These are phyloP conservation scores for Suillus ampliporus DNA, from an alignment of 768 basidiomycete genomes.

Conservation along the genomic window DNA sequence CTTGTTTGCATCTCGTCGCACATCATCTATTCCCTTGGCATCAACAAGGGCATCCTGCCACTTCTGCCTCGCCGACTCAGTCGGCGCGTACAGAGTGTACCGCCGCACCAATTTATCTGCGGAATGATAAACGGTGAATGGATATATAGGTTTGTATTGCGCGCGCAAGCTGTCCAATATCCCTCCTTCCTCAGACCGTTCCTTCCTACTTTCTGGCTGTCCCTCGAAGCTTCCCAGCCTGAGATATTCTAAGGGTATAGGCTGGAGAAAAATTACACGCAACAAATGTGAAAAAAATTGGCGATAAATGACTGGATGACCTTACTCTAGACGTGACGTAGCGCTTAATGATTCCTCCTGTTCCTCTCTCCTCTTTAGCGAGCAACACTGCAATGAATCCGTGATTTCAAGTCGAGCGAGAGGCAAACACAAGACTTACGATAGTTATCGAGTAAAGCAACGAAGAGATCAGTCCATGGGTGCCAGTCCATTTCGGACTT, in stretches of 20 bases:
- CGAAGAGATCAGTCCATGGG: conserved; percentile 73
- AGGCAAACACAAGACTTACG: conserved; percentile 48
- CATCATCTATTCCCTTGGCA: conserved; percentile 66
- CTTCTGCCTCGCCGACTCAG: conserved; percentile 59
- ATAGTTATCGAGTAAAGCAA: conserved; percentile 78
- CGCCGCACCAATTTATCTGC: conserved; percentile 57
- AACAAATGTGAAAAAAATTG: conserved; percentile 12
- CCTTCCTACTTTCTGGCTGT: conserved; percentile 66
- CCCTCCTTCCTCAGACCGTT: conserved; percentile 61
- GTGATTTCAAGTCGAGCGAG: conserved; percentile 1
- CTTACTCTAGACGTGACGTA: conserved; percentile 71
- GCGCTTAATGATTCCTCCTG: conserved; percentile 54
- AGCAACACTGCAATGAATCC: conserved; percentile 57
- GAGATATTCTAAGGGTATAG: conserved; percentile 81
- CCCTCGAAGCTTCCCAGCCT: conserved; percentile 68
- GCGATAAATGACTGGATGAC: conserved; percentile 10
- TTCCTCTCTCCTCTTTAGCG: conserved; percentile 61
- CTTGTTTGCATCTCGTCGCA: conserved; percentile 73
- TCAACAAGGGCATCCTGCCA: conserved; percentile 69
- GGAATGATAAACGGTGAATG: conserved; percentile 80
- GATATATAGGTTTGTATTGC: conserved; percentile 63
- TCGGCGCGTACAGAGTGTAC: conserved; percentile 75
- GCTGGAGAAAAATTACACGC: conserved; percentile 47
- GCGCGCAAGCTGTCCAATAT: conserved; percentile 61
- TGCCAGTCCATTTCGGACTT: conserved; percentile 70